Evolutionary conservation across 2,329 filamentous ascomycete species (phyloP), one percentile per base, ranked within the genome.

Genomic region (Claviceps sp.): DNA sequence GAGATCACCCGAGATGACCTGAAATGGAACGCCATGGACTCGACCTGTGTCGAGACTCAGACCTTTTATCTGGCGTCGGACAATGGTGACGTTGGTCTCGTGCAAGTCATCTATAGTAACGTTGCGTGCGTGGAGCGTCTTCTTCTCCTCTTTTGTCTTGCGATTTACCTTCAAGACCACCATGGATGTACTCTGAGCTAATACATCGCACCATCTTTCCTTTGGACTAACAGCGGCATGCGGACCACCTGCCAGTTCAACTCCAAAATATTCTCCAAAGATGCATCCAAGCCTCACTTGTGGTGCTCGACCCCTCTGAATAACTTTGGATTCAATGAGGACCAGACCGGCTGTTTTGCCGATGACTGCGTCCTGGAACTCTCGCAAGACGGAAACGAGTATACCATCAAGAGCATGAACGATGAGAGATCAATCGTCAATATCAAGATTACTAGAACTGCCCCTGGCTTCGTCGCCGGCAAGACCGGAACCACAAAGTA

Each of bases 31-130:
- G 81, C 77, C 26, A 78, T 89, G 74, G 84, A 89, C 59, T 85
- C 82, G 62, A 97, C 93, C 57, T 86, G 79, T 63, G 93, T 97
- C 60, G 93, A 98, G 76, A 96, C 89, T 34, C 86, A 96, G 73
- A 89, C 79, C 56, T 98, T 96, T 73, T 98, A 98, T 73, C 72
- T 96, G 63, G 84, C 84, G 69, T 76, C 85, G 52, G 87, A 95
- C 56, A 81, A 74, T 54, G 93, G 93, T 49, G 77, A 84, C 57
- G 69, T 90, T 57, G 87, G 78, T 50, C 79, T 95, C 69, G 81
- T 81, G 55, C 93, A 98, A 76, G 78, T 97, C 70, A 95, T 98
- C 67, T 95, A 97, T 76, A 97, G 87, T 75, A 96, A 95, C 71
- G 87, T 98, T 67, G 85, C 81, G 90, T 96, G 82, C 70, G 84